These are phyloP conservation scores for Poa annua DNA, from an alignment of 176 grass and related monocot species.

Conservation along the genomic window DNA sequence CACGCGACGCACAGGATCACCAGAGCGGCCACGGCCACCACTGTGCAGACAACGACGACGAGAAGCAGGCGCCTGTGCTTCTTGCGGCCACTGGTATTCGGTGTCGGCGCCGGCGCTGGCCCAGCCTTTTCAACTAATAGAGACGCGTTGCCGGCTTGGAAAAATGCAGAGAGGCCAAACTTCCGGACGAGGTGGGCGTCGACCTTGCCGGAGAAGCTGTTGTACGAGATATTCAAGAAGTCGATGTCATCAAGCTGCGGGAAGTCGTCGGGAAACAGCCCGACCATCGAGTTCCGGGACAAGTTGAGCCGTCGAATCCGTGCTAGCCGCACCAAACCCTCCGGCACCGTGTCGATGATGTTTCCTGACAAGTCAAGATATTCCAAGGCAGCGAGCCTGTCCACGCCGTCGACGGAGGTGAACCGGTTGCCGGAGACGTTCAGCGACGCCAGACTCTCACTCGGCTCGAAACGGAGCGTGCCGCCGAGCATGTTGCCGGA, in stretches of 20 bases:
- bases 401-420: slow-evolving; percentile 42
- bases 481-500: slow-evolving; percentile 56
- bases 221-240: slow-evolving; percentile 72
- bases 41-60: slow-evolving; percentile 3
- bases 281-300: slow-evolving; percentile 59
- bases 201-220: slow-evolving; percentile 72
- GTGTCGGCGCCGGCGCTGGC: background rate
- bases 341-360: slow-evolving; percentile 35
- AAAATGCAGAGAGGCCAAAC: slow-evolving; percentile 66
- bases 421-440: slow-evolving; percentile 65
- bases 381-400: slow-evolving; percentile 29
- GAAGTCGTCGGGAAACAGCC: slow-evolving; percentile 57
- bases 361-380: slow-evolving; percentile 62
- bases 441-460: slow-evolving; percentile 33
- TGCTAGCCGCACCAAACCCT: slow-evolving; percentile 38
- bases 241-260: slow-evolving; percentile 46
- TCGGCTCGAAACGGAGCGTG: slow-evolving; percentile 48
- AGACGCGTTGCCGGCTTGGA: slow-evolving; percentile 46
- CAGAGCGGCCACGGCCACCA: slow-evolving; percentile 17
- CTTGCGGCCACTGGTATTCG: background rate
- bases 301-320: slow-evolving; percentile 50
- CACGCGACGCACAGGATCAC: slow-evolving; percentile 29
- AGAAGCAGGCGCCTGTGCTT: background rate
- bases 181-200: slow-evolving; percentile 16
- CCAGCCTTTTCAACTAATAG: background rate